Percentiles rank a stretch among this genome's conserved stretches.
phyloP scores from a whole-genome alignment of 2,329 filamentous ascomycete genomes.

The Chrysoporthe austroafricana region DNA sequence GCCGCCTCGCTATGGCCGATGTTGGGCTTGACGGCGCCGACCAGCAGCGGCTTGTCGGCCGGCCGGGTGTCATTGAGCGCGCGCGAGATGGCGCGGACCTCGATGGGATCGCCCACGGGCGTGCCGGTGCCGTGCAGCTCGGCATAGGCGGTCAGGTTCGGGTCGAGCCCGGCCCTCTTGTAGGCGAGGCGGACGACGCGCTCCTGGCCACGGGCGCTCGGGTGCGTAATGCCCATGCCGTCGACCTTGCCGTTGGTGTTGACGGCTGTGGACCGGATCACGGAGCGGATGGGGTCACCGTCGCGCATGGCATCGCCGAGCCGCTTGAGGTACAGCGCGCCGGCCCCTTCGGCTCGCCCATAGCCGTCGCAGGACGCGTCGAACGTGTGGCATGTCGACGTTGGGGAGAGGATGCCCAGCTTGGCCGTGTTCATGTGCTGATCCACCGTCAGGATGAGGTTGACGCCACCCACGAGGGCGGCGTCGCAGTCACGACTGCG shows the following conservation, averaged over 20 bases:
- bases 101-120: constrained; percentile 8
- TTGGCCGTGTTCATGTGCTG: constrained; percentile 37
- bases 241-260: constrained; percentile 34
- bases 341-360: constrained; percentile 51
- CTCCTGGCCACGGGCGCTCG: constrained; percentile 35
- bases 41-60: constrained; percentile 39
- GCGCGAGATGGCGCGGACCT: neutral
- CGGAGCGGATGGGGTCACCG: constrained; percentile 47
- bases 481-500: constrained; percentile 33
- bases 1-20: constrained; percentile 32
- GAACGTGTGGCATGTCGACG: constrained; percentile 37
- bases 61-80: constrained; percentile 41
- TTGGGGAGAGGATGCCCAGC: constrained; percentile 40
- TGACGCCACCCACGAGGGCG: constrained; percentile 37
- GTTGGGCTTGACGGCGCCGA: constrained; percentile 33
- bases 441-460: constrained; percentile 40
- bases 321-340: constrained; percentile 50
- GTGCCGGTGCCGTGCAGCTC: constrained; percentile 30
- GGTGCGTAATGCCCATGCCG: constrained; percentile 36
- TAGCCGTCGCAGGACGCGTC: constrained; percentile 38
- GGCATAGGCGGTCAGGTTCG: constrained; percentile 38
- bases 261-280: constrained; percentile 43
- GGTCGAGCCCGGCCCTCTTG: constrained; percentile 40
- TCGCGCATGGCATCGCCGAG: constrained; percentile 50
- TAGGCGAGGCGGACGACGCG: constrained; percentile 51